Percentiles rank a stretch among this genome's conserved stretches.
Evolutionary conservation across 2,329 filamentous ascomycete species (phyloP).

Genomic region (Chlorencoelia australis): DNA sequence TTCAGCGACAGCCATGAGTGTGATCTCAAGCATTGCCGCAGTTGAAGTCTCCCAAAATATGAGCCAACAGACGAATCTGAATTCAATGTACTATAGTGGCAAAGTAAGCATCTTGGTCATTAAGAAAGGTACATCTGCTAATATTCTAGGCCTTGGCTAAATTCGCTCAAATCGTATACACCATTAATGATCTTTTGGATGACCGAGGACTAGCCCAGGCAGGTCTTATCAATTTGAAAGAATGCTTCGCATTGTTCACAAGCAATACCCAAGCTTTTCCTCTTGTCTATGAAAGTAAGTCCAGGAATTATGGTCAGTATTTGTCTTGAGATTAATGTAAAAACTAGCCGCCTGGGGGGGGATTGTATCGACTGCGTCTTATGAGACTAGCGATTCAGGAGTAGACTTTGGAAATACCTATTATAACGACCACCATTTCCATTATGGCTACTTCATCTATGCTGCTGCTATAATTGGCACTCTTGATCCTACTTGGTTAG

Average conservation of each 20-base stretch:
- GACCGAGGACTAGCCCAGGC: constrained; percentile 46
- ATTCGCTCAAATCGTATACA: constrained; percentile 60
- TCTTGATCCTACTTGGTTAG: constrained; percentile 66
- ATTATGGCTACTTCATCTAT: constrained; percentile 85
- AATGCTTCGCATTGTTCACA: constrained; percentile 54
- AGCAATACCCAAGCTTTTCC: constrained; percentile 58
- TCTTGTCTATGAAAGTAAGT: constrained; percentile 45
- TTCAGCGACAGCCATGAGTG: constrained; percentile 42
- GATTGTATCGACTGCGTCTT: constrained; percentile 66
- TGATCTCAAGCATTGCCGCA: constrained; percentile 53
- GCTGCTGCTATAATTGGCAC: constrained; percentile 74
- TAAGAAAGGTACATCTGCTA: constrained; percentile 4
- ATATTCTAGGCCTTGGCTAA: constrained; percentile 54
- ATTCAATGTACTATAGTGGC: constrained; percentile 90
- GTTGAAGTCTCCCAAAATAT: constrained; percentile 72
- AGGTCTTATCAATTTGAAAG: constrained; percentile 53
- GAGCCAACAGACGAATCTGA: constrained; percentile 57
- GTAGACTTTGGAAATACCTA: constrained; percentile 84
- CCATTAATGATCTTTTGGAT: constrained; percentile 51
- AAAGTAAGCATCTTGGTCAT: constrained; percentile 43
- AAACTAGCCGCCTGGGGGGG: constrained; percentile 61
- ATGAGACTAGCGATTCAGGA: constrained; percentile 55
- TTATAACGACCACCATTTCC: constrained; percentile 69
- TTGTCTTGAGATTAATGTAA: neutral
- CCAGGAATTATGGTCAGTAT: too few species aligned